These are phyloP conservation scores for Trebouxiophyceae sp. DNA, from an alignment of 163 green algal species.

Conservation along the genomic window DNA sequence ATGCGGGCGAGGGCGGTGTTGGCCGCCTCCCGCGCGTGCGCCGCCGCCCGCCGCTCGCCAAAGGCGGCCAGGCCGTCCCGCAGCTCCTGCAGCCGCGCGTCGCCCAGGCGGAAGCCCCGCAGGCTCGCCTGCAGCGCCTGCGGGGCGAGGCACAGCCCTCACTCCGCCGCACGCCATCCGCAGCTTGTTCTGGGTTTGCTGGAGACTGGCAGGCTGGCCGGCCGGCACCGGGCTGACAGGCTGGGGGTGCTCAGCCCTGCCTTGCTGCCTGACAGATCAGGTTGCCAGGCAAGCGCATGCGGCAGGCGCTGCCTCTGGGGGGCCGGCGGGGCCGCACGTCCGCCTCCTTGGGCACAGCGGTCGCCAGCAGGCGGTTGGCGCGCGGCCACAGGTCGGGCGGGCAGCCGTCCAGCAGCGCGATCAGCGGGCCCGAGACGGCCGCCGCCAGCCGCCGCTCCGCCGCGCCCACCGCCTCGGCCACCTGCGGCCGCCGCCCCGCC, in stretches of 20 bases:
- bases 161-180: no score
- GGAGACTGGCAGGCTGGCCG: no score
- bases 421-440: constrained; percentile 27
- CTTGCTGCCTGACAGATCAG: no score
- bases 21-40: constrained; percentile 58
- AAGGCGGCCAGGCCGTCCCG: constrained; percentile 14
- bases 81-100: constrained; percentile 24
- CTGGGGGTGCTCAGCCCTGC: no score
- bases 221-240: no score
- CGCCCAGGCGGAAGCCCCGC: constrained; percentile 37
- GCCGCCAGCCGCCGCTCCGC: constrained; percentile 27
- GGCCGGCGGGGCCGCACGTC: neutral
- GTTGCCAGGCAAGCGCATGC: no score
- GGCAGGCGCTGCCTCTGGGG: neutral
- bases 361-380: constrained; percentile 39
- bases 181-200: no score
- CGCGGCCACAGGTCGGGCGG: constrained; percentile 63
- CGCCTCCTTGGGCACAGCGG: constrained; percentile 8
- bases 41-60: constrained; percentile 25
- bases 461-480: constrained; percentile 19
- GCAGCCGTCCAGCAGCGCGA: constrained; percentile 58
- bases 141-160: no score
- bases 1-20: constrained; percentile 69
- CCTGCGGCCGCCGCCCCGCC: constrained; percentile 17
- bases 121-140: constrained; percentile 23